These are phyloP conservation scores for Coniophora puteana DNA, from an alignment of 1,284 basidiomycete genomes.

Conservation along the genomic window DNA sequence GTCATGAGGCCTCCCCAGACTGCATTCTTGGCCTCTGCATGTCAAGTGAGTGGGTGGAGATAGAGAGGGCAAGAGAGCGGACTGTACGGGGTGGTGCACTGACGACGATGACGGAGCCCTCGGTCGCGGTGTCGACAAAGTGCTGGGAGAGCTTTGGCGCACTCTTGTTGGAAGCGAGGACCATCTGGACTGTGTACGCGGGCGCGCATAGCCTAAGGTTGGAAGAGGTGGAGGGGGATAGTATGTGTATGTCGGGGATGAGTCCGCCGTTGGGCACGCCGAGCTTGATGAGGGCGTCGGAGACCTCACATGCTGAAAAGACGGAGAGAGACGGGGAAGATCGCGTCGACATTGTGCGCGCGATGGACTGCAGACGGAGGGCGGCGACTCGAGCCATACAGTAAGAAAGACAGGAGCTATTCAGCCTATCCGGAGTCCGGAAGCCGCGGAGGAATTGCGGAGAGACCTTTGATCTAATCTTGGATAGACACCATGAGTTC, in stretches of 20 bases:
- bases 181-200: slow-evolving; percentile 92
- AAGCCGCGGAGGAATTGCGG: no score
- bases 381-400: slow-evolving; percentile 5
- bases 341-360: slow-evolving; percentile 13
- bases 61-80: slow-evolving; percentile 9
- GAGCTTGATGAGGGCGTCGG: slow-evolving; percentile 89
- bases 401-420: no score
- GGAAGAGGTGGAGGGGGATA: slow-evolving; percentile 40
- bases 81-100: slow-evolving; percentile 69
- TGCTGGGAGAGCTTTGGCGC: slow-evolving; percentile 72
- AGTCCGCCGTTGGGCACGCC: slow-evolving; percentile 74
- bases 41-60: slow-evolving; percentile 4
- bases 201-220: slow-evolving; percentile 59
- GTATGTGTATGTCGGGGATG: slow-evolving; percentile 74
- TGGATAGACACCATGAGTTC: no score
- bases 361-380: neutral
- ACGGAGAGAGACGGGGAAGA: slow-evolving; percentile 34
- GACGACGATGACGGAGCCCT: slow-evolving; percentile 72
- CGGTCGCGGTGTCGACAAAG: slow-evolving; percentile 80
- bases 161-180: slow-evolving; percentile 52
- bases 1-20: slow-evolving; percentile 94
- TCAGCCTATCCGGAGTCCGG: no score
- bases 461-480: no score
- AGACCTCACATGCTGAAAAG: slow-evolving; percentile 80
- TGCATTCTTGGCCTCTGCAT: slow-evolving; percentile 72